Base-by-base conservation (phyloP, 495 filamentous ascomycete species). In the Jackrogersella multiformis region DNA sequence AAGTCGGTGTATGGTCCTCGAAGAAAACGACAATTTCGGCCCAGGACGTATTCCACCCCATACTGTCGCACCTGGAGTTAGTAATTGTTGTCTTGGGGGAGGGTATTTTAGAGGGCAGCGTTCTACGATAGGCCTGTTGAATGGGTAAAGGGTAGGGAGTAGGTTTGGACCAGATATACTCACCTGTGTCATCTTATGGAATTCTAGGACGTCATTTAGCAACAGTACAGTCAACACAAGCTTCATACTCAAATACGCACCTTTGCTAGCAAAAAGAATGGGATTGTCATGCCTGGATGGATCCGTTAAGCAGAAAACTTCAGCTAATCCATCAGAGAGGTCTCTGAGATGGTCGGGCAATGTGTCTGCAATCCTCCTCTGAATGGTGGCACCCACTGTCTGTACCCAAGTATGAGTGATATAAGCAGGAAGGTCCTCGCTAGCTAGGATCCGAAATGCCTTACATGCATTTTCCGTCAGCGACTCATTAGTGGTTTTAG, bases 271-370 rank as follows among this genome's bases (percentile, higher is more conserved):
- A 76, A 93, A 92, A 2, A 93, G 84, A 57, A 94, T 89, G 1
- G 90, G 91, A 75, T 92, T 92, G 69, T 90, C 91, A 4, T 83
- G 80, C 61, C 89, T 78, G 20, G 87, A 87, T 6, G 91, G 90
- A 76, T 94, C 91, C 5, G 89, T 90, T 63, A 93, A 75, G 72
- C 90, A 92, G 66, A 92, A 93, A 0, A 90, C 89, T 69, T 93
- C 90, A 0, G 88, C 89, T 45, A 93, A 66, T 3, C 90, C 90
- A 71, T 92, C 89, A 2, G 88, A 88, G 9, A 88, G 79, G 67
- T 81, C 85, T 55, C 76, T 79, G 34, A 85, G 81, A 78, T 84
- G 72, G 2, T 77, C 68, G 20, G 85, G 80, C 24, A 87, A 72
- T 1, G 82, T 86, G 26, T 85, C 85, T 1, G 83, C 84, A 48